Evolutionary conservation across 176 grass and related monocot species (phyloP).

Genomic region (Paspalum notatum): DNA sequence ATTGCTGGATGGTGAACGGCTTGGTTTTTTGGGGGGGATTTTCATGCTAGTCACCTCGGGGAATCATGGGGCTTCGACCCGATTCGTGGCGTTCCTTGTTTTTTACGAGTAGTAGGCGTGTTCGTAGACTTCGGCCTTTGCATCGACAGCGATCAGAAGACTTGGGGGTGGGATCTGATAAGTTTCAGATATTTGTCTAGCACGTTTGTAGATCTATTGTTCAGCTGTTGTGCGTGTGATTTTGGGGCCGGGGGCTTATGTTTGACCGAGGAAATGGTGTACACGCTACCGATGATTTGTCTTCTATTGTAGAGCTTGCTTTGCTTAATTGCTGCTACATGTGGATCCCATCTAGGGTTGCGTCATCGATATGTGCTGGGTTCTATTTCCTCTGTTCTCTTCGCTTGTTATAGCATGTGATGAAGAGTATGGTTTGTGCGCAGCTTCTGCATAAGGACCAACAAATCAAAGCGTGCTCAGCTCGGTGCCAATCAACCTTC

Average conservation of each 20-base stretch:
- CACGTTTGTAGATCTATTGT: neutral
- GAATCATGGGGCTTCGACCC: neutral
- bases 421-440: neutral
- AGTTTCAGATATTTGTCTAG: neutral
- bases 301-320: neutral
- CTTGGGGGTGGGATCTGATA: neutral
- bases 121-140: neutral
- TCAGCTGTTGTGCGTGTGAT: neutral
- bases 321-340: neutral
- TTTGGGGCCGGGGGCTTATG: neutral
- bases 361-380: neutral
- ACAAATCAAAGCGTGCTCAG: conserved; percentile 30
- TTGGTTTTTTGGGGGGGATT: conserved; percentile 3
- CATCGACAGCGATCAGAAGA: neutral
- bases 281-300: neutral
- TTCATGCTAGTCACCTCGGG: neutral
- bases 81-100: neutral
- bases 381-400: neutral
- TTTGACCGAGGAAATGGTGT: neutral
- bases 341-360: neutral
- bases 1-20: neutral
- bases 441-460: conserved; percentile 43
- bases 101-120: neutral
- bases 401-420: neutral
- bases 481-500: conserved; percentile 46